Evolutionary conservation across 2,329 filamentous ascomycete genomes (phyloP), one percentile per base, ranked within the genome.

Genomic region (Alternaria longipes): DNA sequence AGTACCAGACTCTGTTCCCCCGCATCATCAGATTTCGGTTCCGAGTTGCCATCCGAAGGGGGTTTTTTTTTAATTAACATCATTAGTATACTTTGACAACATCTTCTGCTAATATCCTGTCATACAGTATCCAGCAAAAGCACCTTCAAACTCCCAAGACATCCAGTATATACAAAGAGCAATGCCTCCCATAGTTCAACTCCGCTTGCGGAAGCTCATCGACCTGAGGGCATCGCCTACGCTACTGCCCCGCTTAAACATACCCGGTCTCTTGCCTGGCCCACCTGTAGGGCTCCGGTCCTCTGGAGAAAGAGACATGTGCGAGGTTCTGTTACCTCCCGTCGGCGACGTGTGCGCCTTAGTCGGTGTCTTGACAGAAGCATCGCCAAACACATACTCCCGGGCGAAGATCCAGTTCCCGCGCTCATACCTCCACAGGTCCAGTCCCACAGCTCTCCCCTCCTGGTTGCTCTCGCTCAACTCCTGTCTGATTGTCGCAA

Each of bases 401-500:
- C 69, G 69, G 11, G 72, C 67, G 66, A 74, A 81, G 30, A 72
- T 73, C 81, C 81, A 83, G 26, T 71, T 73, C 4, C 80, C 81
- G 4, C 70, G 65, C 34, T 80, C 77, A 69, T 83, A 82, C 56
- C 68, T 74, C 78, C 80, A 83, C 16, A 83, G 63, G 7, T 75
- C 76, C 44, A 82, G 57, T 0, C 81, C 81, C 46, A 76, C 61
- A 4, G 74, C 81, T 22, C 60, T 67, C 0, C 81, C 80, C 32
- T 70, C 67, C 53, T 75, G 71, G 4, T 69, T 69, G 28, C 76
- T 67, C 38, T 72, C 67, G 14, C 67, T 71, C 68, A 81, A 11
- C 16, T 69, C 71, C 30, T 66, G 59, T 34, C 71, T 61, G 20
- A 81, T 67, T 16, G 79, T 75, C 8, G 74, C 70, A 54, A 80